Conservation (phyloP, 768 basidiomycete species). For the Tulasnella calospora region DNA sequence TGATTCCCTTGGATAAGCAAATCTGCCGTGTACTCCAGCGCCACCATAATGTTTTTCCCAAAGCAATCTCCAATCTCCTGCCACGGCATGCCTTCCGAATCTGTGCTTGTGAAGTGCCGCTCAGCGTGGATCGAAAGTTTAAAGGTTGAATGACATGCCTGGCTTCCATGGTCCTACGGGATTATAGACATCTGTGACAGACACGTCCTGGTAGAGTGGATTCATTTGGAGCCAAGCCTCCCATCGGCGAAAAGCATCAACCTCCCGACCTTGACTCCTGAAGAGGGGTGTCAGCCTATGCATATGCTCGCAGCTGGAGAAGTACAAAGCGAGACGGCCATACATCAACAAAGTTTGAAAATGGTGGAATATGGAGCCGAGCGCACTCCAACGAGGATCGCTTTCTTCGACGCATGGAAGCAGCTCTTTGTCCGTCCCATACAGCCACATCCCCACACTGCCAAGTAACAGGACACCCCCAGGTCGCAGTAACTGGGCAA, state of each 20-base stretch:
- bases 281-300: neutral
- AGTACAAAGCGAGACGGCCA: neutral
- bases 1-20: neutral
- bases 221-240: neutral
- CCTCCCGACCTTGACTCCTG: neutral
- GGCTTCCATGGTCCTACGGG: neutral
- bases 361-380: neutral
- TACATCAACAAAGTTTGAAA: neutral
- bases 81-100: neutral
- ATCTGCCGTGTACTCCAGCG: neutral
- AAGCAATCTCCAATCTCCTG: neutral
- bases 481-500: neutral
- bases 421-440: neutral
- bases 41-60: neutral
- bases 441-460: neutral
- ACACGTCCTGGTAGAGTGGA: neutral
- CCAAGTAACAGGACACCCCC: neutral
- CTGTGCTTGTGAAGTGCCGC: neutral
- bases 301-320: neutral
- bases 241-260: conserved; percentile 2
- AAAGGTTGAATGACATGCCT: neutral
- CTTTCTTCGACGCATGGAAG: neutral
- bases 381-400: neutral
- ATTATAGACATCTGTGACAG: neutral
- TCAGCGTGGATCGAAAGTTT: neutral